Conservation (phyloP, 2,329 filamentous ascomycete species). For the Aureobasidium zeae region DNA sequence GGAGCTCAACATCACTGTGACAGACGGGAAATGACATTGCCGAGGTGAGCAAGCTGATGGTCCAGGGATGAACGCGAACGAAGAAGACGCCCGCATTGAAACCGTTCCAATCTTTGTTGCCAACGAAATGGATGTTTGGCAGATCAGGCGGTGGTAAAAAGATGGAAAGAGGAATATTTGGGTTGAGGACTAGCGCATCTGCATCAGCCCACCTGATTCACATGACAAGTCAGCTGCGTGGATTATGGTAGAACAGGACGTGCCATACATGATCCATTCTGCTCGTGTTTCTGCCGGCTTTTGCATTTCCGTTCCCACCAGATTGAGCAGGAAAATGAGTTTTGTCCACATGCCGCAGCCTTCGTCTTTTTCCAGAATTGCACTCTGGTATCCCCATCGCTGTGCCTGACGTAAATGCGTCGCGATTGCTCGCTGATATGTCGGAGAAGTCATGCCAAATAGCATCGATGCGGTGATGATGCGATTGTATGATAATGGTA, state of each 20-base stretch:
- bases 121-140: constrained; percentile 30
- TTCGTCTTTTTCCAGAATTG: constrained; percentile 33
- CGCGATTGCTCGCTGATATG: constrained; percentile 34
- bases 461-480: constrained; percentile 33
- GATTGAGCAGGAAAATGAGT: constrained; percentile 34
- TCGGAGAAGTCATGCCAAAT: constrained; percentile 28
- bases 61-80: constrained; percentile 33
- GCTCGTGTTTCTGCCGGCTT: constrained; percentile 32
- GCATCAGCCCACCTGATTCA: constrained; percentile 31
- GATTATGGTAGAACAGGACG: too few species aligned
- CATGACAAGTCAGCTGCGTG: too few species aligned
- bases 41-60: constrained; percentile 31
- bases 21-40: constrained; percentile 34
- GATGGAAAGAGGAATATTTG: constrained; percentile 33
- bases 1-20: constrained; percentile 27
- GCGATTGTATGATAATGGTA: constrained; percentile 14
- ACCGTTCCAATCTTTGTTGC: constrained; percentile 33
- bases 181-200: constrained; percentile 36
- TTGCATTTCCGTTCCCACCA: constrained; percentile 31
- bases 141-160: constrained; percentile 32
- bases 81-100: constrained; percentile 37
- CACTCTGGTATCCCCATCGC: constrained; percentile 34
- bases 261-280: constrained; percentile 31
- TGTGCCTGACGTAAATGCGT: constrained; percentile 35
- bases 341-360: constrained; percentile 39